Conservation (phyloP, 495 filamentous ascomycete species). For the Penicillium turbatum region DNA sequence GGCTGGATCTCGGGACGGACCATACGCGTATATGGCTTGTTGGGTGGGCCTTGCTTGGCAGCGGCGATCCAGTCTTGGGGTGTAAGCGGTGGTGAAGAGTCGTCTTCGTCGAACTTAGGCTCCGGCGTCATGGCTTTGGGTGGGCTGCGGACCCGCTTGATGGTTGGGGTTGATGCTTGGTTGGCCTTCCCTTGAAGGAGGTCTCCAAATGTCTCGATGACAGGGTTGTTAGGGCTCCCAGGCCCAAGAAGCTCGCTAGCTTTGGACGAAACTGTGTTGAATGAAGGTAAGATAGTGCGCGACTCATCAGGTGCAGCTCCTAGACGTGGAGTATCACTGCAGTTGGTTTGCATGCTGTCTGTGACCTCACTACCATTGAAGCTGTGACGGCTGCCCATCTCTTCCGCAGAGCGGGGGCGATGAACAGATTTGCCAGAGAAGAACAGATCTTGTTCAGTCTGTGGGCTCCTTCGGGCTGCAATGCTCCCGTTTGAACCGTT, state of each 20-base stretch:
- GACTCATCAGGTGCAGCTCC: conserved; percentile 22
- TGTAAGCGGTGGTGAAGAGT: conserved; percentile 31
- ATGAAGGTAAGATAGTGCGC: conserved; percentile 29
- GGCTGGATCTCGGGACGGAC: conserved; percentile 10
- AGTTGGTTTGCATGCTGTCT: conserved; percentile 31
- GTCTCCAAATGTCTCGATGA: conserved; percentile 19
- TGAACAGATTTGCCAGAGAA: conserved; percentile 18
- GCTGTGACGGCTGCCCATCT: conserved; percentile 30
- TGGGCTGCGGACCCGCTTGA: conserved; percentile 22
- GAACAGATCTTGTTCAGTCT: conserved; percentile 15
- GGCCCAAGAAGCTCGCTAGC: conserved; percentile 25
- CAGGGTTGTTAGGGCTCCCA: conserved; percentile 24
- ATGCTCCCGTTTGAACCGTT: conserved; percentile 30
- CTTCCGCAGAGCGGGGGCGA: conserved; percentile 36
- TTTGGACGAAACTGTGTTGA: conserved; percentile 31
- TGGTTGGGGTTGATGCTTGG: conserved; percentile 20
- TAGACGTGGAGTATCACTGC: conserved; percentile 30
- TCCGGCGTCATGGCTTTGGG: conserved; percentile 14
- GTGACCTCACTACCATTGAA: conserved; percentile 27
- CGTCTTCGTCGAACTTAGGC: not conserved
- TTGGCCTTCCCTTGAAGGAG: conserved; percentile 19
- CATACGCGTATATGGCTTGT: conserved; percentile 12
- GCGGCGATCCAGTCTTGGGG: conserved; percentile 46
- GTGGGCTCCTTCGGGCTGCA: conserved; percentile 22
- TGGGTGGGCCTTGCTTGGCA: conserved; percentile 25